Conservation (phyloP, 2,329 filamentous ascomycete species). For the Leptographium wingfieldii region DNA sequence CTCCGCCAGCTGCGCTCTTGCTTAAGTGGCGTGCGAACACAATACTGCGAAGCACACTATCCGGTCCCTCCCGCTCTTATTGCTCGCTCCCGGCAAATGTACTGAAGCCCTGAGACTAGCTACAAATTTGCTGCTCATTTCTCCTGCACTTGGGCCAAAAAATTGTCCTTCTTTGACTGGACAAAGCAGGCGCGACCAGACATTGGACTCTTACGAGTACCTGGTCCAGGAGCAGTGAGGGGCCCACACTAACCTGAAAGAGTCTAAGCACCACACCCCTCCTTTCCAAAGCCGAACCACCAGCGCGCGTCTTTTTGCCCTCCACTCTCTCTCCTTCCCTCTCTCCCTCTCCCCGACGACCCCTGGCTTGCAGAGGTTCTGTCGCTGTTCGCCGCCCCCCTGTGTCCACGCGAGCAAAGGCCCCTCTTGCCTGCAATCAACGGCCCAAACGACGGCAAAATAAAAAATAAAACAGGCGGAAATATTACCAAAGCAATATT, state of each 20-base stretch:
- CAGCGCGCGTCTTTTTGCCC: background rate
- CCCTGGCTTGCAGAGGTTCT: background rate
- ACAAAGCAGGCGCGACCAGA: background rate
- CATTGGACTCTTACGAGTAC: background rate
- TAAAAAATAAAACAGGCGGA: background rate
- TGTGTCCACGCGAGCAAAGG: background rate
- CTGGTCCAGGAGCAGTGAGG: background rate
- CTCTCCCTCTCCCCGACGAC: background rate
- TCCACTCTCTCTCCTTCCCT: background rate
- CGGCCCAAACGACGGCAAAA: background rate
- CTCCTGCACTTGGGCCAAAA: background rate
- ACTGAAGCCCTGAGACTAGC: background rate
- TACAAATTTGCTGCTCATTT: background rate
- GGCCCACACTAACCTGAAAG: background rate
- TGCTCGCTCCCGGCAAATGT: background rate
- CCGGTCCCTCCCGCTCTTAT: too few species aligned
- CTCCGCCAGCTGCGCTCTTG: too few species aligned
- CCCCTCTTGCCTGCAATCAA: background rate
- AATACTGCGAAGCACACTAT: too few species aligned
- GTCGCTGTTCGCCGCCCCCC: background rate
- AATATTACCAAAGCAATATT: background rate
- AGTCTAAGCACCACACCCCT: background rate
- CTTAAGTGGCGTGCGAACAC: too few species aligned
- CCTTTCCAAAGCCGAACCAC: conserved; percentile 1
- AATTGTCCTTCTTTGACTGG: background rate